Evolutionary conservation across 202 grass and related monocot species (phyloP), one percentile per base, ranked within the genome.

Genomic region (Carex arenaria): DNA sequence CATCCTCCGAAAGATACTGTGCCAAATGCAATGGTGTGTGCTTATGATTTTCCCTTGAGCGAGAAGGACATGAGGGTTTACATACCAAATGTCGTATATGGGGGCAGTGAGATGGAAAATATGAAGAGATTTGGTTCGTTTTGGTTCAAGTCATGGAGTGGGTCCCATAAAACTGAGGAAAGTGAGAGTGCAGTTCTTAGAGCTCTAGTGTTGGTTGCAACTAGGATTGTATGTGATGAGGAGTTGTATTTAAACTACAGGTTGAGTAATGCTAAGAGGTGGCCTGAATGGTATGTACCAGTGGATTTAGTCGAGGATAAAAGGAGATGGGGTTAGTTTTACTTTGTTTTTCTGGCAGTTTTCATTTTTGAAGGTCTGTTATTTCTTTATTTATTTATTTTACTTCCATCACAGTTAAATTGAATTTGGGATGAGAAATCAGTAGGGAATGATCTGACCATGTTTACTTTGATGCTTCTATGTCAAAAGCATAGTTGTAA

Each of bases 1-100:
- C 96, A 95, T 84, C 93, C 96, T 59, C 91, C 93, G 18, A 90
- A 90, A 86, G 88, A 82, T 28, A 82, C 81, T 54, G 28, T 26
- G 43, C 96, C 96, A 53, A 95, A 98, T 86, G 96, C 86, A 75
- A 98, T 98, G 89, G 83, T 98, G 57, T 98, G 93, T 53, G 90
- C 93, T 8, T 95, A 95, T 60, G 93, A 98, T 93, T 98, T 98
- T 51, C 89, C 89, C 1, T 53, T 93, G 78, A 90, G 52, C 5
- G 93, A 92, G 85, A 95, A 95, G 68, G 82, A 98, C 57, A 98
- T 93, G 86, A 92, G 91, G 87, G 86, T 82, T 61, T 90, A 95
- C 82, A 89, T 98, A 67, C 96, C 89, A 43, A 98, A 98, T 72
- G 54, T 93, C 65, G 84, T 86, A 2, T 92, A 93, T 86, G 91